These are phyloP conservation scores for Trichoderma sp. DNA, from an alignment of 2,329 filamentous ascomycete genomes.

Conservation along the genomic window DNA sequence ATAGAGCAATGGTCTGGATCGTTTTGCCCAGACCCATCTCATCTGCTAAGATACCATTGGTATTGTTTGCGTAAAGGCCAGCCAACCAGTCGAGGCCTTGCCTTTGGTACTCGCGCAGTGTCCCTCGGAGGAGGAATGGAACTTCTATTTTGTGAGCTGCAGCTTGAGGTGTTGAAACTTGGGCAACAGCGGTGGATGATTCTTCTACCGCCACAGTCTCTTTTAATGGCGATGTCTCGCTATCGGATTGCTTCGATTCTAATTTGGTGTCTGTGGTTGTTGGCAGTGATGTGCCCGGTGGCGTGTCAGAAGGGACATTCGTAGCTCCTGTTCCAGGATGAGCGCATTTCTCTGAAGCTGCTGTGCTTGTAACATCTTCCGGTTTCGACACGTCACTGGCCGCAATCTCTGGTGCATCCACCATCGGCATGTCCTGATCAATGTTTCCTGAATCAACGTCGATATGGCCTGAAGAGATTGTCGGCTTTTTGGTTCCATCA, in stretches of 20 bases:
- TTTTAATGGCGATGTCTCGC: not conserved
- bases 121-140: conserved; percentile 81
- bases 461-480: not conserved
- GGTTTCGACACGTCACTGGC: not conserved
- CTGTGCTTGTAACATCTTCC: not conserved
- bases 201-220: conserved; percentile 29
- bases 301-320: conserved; percentile 43
- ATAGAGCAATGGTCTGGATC: conserved; percentile 91
- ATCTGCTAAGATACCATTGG: conserved; percentile 94
- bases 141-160: conserved; percentile 63
- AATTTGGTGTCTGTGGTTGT: conserved; percentile 34
- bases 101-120: conserved; percentile 91
- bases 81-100: conserved; percentile 97
- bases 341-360: conserved; percentile 26
- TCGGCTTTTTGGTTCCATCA: not conserved
- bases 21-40: conserved; percentile 99
- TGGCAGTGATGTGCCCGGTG: conserved; percentile 18
- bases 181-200: conserved; percentile 33
- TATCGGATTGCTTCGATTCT: conserved; percentile 41
- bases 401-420: not conserved
- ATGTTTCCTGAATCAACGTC: not conserved
- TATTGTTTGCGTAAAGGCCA: conserved; percentile 84
- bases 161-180: conserved; percentile 30
- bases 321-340: conserved; percentile 44
- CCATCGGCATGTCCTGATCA: conserved; percentile 11